Conservation (phyloP, 208 protist genomes). For the Trypanosoma scelopori region DNA sequence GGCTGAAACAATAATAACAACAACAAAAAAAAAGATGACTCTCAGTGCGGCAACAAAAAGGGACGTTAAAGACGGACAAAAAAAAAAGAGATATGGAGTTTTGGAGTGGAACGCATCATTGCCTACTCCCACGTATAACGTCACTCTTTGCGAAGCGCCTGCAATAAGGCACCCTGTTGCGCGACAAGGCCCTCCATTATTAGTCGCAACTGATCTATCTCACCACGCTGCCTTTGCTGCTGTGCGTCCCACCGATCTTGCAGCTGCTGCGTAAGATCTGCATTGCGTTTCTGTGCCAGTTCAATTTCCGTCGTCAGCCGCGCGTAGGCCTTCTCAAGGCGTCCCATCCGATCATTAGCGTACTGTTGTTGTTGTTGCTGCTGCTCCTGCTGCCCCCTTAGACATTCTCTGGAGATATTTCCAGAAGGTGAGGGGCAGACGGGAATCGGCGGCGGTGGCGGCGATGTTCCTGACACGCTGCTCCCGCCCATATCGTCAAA, state of each 20-base stretch:
- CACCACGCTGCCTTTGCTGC: conserved; percentile 32
- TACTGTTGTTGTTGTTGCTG: conserved; percentile 7
- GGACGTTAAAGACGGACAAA: too few species aligned
- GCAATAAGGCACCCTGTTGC: conserved; percentile 33
- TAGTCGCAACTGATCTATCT: conserved; percentile 46
- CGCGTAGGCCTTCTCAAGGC: conserved; percentile 58
- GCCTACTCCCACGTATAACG: not conserved
- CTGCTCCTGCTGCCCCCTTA: too few species aligned
- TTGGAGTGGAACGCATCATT: too few species aligned
- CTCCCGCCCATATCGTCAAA: conserved; percentile 15
- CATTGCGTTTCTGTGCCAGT: conserved; percentile 27
- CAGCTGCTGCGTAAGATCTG: conserved; percentile 25
- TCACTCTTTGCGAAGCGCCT: conserved; percentile 27
- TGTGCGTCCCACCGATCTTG: conserved; percentile 32
- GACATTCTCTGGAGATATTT: not conserved
- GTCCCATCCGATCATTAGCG: conserved; percentile 40
- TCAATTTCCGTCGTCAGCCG: conserved; percentile 46
- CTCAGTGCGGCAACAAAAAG: not conserved
- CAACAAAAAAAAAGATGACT: conserved; percentile 19
- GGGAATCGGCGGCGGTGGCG: too few species aligned
- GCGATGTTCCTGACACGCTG: not conserved
- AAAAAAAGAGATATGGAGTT: too few species aligned
- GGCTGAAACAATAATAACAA: conserved; percentile 6
- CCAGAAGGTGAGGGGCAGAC: too few species aligned
- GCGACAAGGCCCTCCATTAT: conserved; percentile 45